Evolutionary conservation across 768 basidiomycete genomes (phyloP), one percentile per base, ranked within the genome.

Genomic region (Suillus spraguei): DNA sequence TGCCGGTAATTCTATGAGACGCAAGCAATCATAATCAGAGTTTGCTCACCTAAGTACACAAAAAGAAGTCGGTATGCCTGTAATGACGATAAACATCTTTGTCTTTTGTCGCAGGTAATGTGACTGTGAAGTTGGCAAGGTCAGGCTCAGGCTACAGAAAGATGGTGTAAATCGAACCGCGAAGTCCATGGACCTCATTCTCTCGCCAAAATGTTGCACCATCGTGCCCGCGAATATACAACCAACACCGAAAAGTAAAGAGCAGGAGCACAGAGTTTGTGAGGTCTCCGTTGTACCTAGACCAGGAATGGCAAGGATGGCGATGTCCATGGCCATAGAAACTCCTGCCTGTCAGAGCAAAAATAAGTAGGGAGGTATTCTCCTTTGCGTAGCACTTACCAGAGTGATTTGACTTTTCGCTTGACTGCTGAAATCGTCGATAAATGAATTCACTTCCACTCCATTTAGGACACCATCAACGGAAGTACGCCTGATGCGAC

Each of bases 281-380:
- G 59, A 41, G 28, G 36, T 41, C 32, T 7, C 28, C 7, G 16
- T 28, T 3, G 10, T 32, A 3, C 59, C 59, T 11, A 59, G 16
- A 44, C 39, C 41, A 5, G 59, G 59, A 8, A 59, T 32, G 11
- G 59, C 59, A 44, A 59, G 59, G 59, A 59, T 59, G 59, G 20
- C 39, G 39, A 39, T 36, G 22, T 59, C 59, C 20, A 59, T 20
- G 39, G 59, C 59, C 59, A 59, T 59, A 9, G 44, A 41, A 20
- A 59, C 59, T 11, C 59, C 42, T n/a, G 59, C 59, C 59, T 60
- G 10, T 32, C 59, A 39, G 20, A 6, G 4, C 44, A 2, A 46
- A 44, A 46, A 46, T 60, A 13, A 41, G 42, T 11, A 0, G 9
- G 35, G 20, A 60, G 10, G 59, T 28, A 60, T 42, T 42, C 17